These are phyloP conservation scores for Xerocomus nothofagi DNA, from an alignment of 1,284 basidiomycete species.

Conservation along the genomic window DNA sequence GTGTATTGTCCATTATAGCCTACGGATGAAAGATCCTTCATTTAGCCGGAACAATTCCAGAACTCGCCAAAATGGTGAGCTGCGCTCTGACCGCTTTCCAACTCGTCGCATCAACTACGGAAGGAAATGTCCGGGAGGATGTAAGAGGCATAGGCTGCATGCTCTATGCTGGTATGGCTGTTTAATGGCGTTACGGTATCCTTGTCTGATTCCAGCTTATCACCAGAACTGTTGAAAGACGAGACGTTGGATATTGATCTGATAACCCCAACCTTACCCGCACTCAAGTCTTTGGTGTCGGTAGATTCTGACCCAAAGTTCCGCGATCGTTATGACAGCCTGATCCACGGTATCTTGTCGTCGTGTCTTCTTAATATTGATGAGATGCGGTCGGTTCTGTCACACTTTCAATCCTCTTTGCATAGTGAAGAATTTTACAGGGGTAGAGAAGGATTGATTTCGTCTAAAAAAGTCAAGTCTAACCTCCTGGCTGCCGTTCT, in stretches of 20 bases:
- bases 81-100: slow-evolving; percentile 68
- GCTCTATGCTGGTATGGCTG: slow-evolving; percentile 69
- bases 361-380: slow-evolving; percentile 86
- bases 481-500: slow-evolving; percentile 88
- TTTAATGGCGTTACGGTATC: not conserved
- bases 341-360: slow-evolving; percentile 86
- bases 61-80: slow-evolving; percentile 58
- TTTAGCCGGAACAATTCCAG: slow-evolving; percentile 42
- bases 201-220: not conserved
- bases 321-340: slow-evolving; percentile 50
- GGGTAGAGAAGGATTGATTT: slow-evolving; percentile 75
- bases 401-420: not conserved
- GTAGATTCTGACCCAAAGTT: slow-evolving; percentile 42
- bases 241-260: slow-evolving; percentile 79
- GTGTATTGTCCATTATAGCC: not conserved
- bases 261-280: slow-evolving; percentile 75
- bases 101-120: slow-evolving; percentile 62
- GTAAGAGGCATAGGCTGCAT: slow-evolving; percentile 79
- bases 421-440: slow-evolving; percentile 40
- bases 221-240: slow-evolving; percentile 77
- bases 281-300: slow-evolving; percentile 74
- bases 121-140: slow-evolving; percentile 62
- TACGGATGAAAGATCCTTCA: not conserved
- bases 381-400: slow-evolving; percentile 75
- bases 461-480: slow-evolving; percentile 84